Conservation (phyloP, 2,329 filamentous ascomycete species). For the Calycina herbarum region DNA sequence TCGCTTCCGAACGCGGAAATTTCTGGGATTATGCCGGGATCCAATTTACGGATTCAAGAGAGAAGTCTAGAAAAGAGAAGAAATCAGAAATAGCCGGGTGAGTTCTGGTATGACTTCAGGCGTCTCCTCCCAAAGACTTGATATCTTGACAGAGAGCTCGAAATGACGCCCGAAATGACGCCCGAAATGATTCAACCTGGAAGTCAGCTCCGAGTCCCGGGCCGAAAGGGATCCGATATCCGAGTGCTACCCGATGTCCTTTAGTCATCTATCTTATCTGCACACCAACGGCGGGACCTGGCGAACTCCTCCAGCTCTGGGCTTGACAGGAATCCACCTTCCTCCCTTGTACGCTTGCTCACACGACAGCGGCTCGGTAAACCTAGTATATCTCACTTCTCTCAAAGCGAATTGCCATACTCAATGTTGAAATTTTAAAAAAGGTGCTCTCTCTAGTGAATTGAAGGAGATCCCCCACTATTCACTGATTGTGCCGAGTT, state of each 20-base stretch:
- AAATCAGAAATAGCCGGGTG: not conserved
- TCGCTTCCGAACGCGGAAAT: not conserved
- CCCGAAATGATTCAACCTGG: too few species aligned
- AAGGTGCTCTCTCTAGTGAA: not conserved
- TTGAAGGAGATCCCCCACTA: not conserved
- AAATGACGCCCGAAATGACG: too few species aligned
- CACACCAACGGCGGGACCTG: not conserved
- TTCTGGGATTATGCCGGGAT: slow-evolving; percentile 1
- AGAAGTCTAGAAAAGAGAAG: not conserved
- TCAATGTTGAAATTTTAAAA: not conserved
- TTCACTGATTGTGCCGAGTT: too few species aligned
- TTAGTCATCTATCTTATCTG: slow-evolving; percentile 5
- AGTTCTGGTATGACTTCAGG: not conserved
- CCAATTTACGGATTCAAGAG: not conserved
- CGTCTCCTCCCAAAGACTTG: not conserved
- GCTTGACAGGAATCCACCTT: slow-evolving; percentile 1
- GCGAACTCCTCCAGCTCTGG: slow-evolving; percentile 1
- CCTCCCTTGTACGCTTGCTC: slow-evolving; percentile 1
- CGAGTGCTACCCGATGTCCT: not conserved
- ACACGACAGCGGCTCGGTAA: slow-evolving; percentile 2
- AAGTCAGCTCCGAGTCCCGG: not conserved
- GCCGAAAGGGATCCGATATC: not conserved
- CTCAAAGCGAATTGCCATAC: not conserved
- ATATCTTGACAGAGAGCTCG: not conserved
- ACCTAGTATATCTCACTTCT: not conserved